Evolutionary conservation across 805 yeast genomes (phyloP), one percentile per base, ranked within the genome.

Genomic region (Cyberlindnera americana): DNA sequence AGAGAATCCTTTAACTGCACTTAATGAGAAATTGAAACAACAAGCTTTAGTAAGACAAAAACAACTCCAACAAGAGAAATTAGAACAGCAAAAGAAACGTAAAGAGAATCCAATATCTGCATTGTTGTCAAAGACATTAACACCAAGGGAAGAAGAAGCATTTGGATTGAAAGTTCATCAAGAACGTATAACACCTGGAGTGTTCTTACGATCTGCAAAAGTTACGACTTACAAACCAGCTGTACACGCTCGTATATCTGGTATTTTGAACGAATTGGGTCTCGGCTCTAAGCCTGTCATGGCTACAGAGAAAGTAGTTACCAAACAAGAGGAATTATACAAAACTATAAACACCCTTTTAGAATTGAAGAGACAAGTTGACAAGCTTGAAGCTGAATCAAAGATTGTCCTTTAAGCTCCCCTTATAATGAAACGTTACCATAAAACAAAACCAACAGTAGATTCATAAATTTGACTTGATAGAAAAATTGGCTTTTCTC

Each of bases 291-390:
- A 83, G 49, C 98, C 98, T 1, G 81, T 81, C 2, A 82, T 93
- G 82, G 91, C 95, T 5, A 85, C 98, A 0, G 77, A 82, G 25
- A 78, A 72, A 37, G 88, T 90, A 1, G 76, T 87, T 62, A 72
- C 80, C 6, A 78, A 77, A 53, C 89, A 83, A 56, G 97, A 91
- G 52, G 78, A 77, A 41, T 62, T 93, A 37, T 70, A 84, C 35
- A 79, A 81, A 47, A 68, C 81, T 1, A 84, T 87, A 22, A 79
- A 78, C 11, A 73, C 82, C 2, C 66, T 91, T 47, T 67, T 90
- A 40, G 98, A 93, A 40, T 69, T 90, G 13, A 91, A 91, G 64
- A 83, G 78, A 58, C 95, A 87, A 41, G 77, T 78, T 16, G 99
- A 93, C 60, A 89, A 88, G 62, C 66, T 90, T 12, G 90, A 86